phyloP scores from a whole-genome alignment of 805 yeast genomes.

The Allodekkera sacchari region DNA sequence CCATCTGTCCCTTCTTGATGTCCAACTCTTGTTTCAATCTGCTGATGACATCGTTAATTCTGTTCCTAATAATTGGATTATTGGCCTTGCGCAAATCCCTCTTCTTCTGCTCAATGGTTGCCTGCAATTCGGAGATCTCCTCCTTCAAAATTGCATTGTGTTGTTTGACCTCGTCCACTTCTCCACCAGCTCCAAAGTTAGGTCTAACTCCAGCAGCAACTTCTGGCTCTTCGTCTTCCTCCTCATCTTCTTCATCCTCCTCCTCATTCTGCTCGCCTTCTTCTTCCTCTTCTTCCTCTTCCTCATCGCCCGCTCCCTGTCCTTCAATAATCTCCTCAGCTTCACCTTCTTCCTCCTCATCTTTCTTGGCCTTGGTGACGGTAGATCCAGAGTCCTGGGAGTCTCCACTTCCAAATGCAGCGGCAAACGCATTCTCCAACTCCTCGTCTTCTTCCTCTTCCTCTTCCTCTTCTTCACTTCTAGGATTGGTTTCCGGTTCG shows the following conservation, averaged over 20 bases:
- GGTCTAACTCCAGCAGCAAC: slow-evolving; percentile 26
- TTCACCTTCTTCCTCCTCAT: slow-evolving; percentile 23
- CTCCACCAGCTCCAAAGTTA: slow-evolving; percentile 20
- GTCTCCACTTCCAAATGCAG: no score
- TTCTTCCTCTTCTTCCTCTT: slow-evolving; percentile 35
- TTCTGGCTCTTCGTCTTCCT: slow-evolving; percentile 39
- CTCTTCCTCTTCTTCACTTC: slow-evolving; percentile 31
- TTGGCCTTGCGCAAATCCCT: slow-evolving; percentile 63
- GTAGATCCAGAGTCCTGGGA: neutral
- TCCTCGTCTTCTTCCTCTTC: slow-evolving; percentile 24
- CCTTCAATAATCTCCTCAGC: slow-evolving; percentile 23
- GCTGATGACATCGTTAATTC: slow-evolving; percentile 74
- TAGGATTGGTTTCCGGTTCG: slow-evolving; percentile 15
- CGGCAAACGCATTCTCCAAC: neutral
- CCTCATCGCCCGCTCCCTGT: slow-evolving; percentile 32
- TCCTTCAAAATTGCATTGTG: slow-evolving; percentile 73
- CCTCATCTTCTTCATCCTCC: slow-evolving; percentile 37
- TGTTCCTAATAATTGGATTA: slow-evolving; percentile 78
- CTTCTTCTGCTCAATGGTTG: slow-evolving; percentile 68
- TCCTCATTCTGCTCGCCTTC: slow-evolving; percentile 39
- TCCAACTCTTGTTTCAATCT: slow-evolving; percentile 78
- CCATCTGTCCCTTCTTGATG: slow-evolving; percentile 61
- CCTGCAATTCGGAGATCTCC: slow-evolving; percentile 75
- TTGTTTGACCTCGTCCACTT: slow-evolving; percentile 43
- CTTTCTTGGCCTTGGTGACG: slow-evolving; percentile 14